A percentile compares a stretch with the other conserved stretches of the same genome.
These are phyloP conservation scores for Apophysomyces elegans DNA, from an alignment of 371 early-diverging fungal species.

Conservation along the genomic window DNA sequence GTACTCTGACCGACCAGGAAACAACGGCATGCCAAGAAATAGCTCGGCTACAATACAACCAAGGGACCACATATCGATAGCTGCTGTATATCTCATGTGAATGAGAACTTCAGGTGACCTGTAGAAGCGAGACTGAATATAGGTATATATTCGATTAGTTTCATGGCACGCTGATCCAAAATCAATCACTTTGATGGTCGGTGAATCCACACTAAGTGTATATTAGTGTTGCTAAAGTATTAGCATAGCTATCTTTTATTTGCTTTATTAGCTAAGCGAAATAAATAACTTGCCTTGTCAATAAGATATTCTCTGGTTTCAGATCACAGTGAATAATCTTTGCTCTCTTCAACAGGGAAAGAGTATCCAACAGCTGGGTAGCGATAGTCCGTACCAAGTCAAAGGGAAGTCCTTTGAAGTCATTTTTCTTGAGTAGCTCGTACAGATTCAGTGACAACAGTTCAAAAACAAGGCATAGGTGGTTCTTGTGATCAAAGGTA, in stretches of 20 bases:
- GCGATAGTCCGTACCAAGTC: conserved; percentile 84
- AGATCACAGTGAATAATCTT: conserved; percentile 97
- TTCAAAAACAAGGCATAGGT: conserved; percentile 96
- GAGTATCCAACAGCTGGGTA: conserved; percentile 86
- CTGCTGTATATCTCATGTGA: conserved; percentile 86
- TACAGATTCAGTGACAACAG: conserved; percentile 93
- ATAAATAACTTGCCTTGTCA: conserved; percentile 68
- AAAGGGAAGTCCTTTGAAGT: conserved; percentile 86
- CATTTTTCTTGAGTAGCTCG: conserved; percentile 90
- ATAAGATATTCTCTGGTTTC: conserved; percentile 97
- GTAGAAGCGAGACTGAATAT: conserved; percentile 97
- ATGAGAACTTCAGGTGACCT: conserved; percentile 97
- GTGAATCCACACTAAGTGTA: conserved; percentile 60
- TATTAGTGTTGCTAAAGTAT: neutral
- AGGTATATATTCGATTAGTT: conserved; percentile 84
- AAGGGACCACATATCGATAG: conserved; percentile 99
- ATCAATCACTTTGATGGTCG: conserved; percentile 96
- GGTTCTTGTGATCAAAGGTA: conserved; percentile 88
- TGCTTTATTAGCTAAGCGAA: neutral
- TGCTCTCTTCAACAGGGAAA: conserved; percentile 79
- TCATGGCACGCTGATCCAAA: conserved; percentile 96
- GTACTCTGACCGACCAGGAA: conserved; percentile 92
- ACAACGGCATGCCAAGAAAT: conserved; percentile 87
- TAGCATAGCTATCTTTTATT: too few relatives aligned
- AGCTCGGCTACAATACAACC: conserved; percentile 99